These are phyloP conservation scores for Phytophthora pini DNA, from an alignment of 352 stramenopile genomes.

Conservation along the genomic window DNA sequence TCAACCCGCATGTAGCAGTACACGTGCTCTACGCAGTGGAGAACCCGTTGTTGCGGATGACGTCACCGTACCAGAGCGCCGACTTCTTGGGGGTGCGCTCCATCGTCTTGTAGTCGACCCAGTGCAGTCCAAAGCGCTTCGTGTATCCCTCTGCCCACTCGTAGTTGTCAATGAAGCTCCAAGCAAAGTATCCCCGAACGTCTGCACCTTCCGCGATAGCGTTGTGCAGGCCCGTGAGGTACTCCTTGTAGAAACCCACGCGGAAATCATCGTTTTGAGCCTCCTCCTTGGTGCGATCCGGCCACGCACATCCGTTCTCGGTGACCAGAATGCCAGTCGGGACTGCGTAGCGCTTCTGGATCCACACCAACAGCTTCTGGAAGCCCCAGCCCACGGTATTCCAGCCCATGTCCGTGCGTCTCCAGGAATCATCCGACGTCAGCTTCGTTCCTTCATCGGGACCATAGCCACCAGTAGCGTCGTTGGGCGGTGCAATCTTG, in stretches of 20 bases:
- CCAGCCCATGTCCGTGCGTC: slow-evolving; percentile 87
- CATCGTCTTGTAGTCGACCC: slow-evolving; percentile 70
- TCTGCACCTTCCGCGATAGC: slow-evolving; percentile 55
- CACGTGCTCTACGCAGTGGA: slow-evolving; percentile 5
- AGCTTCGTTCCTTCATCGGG: slow-evolving; percentile 54
- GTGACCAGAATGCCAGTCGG: slow-evolving; percentile 88
- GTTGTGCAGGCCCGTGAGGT: slow-evolving; percentile 77
- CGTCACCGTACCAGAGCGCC: slow-evolving; percentile 57
- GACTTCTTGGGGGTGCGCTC: slow-evolving; percentile 76
- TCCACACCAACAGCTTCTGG: slow-evolving; percentile 90
- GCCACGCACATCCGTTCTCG: slow-evolving; percentile 91
- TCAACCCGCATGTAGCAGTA: too few relatives aligned
- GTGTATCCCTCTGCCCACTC: slow-evolving; percentile 88
- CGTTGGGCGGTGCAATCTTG: slow-evolving; percentile 39
- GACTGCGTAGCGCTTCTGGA: slow-evolving; percentile 85
- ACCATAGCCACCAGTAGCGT: slow-evolving; percentile 39
- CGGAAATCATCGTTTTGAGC: slow-evolving; percentile 85
- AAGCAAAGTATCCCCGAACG: slow-evolving; percentile 91
- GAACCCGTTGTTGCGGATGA: slow-evolving; percentile 55
- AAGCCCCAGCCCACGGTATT: slow-evolving; percentile 82
- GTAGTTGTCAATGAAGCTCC: slow-evolving; percentile 94
- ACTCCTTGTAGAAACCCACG: slow-evolving; percentile 81
- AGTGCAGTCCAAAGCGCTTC: slow-evolving; percentile 70
- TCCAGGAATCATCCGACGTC: slow-evolving; percentile 59
- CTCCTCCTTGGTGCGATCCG: slow-evolving; percentile 71